Evolutionary conservation across 2,329 filamentous ascomycete genomes (phyloP).

Genomic region (Aspergillus sp.): DNA sequence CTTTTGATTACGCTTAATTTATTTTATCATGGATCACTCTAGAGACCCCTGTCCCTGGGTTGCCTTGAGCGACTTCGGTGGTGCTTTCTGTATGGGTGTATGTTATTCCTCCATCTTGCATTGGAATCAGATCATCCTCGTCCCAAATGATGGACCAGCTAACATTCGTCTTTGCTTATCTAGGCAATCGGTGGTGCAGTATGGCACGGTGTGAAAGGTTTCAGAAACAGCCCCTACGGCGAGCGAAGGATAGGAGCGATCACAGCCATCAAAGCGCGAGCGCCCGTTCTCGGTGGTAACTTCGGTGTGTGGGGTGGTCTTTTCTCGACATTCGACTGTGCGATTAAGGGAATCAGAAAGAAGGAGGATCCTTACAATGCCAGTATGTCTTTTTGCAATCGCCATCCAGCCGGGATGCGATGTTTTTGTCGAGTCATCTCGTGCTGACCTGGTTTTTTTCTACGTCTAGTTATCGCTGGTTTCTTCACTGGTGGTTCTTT

Average conservation of each 20-base stretch:
- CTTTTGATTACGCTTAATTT: conserved; percentile 1
- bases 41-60: conserved; percentile 97
- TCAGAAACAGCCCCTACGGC: conserved; percentile 83
- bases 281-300: conserved; percentile 93
- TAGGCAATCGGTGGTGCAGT: conserved; percentile 75
- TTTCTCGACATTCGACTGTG: conserved; percentile 94
- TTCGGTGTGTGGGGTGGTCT: conserved; percentile 97
- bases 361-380: conserved; percentile 99
- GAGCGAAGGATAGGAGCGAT: conserved; percentile 93
- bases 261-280: conserved; percentile 95
- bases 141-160: conserved; percentile 18
- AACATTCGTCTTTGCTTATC: conserved; percentile 15
- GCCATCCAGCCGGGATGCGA: no score
- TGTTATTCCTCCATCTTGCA: conserved; percentile 30
- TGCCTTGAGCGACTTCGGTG: conserved; percentile 93
- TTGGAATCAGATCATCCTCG: background rate
- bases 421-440: background rate
- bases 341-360: conserved; percentile 86
- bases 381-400: conserved; percentile 45
- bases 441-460: conserved; percentile 1
- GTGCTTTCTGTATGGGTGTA: conserved; percentile 96
- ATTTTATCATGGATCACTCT: conserved; percentile 75
- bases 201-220: conserved; percentile 97
- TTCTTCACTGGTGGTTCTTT: conserved; percentile 94
- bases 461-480: conserved; percentile 68